These are phyloP conservation scores for Eucalyptus polybractea DNA, from an alignment of 345 rosid genomes.

Conservation along the genomic window DNA sequence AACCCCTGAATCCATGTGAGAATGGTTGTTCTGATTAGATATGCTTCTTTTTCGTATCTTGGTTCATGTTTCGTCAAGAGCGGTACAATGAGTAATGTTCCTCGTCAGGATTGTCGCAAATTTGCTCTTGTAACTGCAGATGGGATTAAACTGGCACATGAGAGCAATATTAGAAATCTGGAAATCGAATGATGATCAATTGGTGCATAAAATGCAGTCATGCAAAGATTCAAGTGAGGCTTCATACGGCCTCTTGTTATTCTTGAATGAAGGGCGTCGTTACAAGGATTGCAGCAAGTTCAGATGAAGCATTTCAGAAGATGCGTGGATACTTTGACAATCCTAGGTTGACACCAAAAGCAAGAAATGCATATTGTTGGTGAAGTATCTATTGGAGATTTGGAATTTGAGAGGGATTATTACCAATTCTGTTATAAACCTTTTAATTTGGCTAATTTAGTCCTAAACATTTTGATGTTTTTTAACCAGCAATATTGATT, in stretches of 20 bases:
- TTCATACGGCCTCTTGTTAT: neutral
- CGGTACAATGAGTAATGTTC: neutral
- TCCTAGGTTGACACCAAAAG: neutral
- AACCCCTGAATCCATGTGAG: constrained; percentile 2
- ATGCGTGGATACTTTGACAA: neutral
- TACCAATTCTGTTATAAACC: no score
- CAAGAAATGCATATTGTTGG: neutral
- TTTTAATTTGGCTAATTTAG: neutral
- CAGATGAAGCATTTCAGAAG: neutral
- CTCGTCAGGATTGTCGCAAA: neutral
- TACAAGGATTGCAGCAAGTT: neutral
- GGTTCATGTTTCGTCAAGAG: neutral
- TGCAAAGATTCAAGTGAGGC: neutral
- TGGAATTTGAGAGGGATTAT: neutral
- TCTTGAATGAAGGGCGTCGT: neutral
- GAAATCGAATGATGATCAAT: neutral
- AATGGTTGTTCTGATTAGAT: neutral
- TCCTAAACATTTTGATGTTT: neutral
- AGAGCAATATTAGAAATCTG: neutral
- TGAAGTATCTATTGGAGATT: neutral
- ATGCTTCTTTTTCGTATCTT: neutral
- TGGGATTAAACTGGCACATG: neutral
- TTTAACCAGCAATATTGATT: neutral
- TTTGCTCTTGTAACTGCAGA: neutral
- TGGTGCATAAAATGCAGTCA: neutral